These are phyloP conservation scores for Plasmodium sp. DNA, from an alignment of 169 alveolate genomes.

Conservation along the genomic window DNA sequence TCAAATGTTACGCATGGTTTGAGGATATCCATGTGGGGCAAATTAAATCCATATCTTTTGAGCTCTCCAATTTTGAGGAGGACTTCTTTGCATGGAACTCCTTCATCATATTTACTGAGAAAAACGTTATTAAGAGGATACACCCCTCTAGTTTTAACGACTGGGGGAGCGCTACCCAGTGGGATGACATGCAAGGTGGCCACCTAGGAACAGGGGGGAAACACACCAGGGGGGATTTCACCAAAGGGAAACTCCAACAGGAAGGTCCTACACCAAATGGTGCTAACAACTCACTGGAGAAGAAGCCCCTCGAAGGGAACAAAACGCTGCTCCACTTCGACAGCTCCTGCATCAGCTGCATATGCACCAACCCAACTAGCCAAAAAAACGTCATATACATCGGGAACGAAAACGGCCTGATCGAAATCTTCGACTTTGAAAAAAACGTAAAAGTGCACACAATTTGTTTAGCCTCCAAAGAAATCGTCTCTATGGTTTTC, in stretches of 20 bases:
- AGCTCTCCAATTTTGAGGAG: constrained; percentile 26
- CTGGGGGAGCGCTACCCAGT: neutral
- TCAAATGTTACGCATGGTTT: constrained; percentile 76
- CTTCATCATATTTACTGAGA: constrained; percentile 40
- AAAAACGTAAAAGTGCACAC: constrained; percentile 24
- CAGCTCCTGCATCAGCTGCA: constrained; percentile 27
- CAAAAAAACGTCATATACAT: constrained; percentile 33
- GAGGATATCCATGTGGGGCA: constrained; percentile 51
- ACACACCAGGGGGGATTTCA: neutral
- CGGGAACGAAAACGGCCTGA: constrained; percentile 51
- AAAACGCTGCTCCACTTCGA: constrained; percentile 33
- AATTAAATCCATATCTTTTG: constrained; percentile 63
- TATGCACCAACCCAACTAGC: constrained; percentile 28
- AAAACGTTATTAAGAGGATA: constrained; percentile 56
- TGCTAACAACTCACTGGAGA: neutral
- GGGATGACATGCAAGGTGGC: neutral
- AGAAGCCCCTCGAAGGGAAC: neutral
- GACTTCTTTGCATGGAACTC: constrained; percentile 71
- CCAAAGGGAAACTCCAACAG: neutral
- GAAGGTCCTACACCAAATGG: neutral
- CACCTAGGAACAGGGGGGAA: neutral
- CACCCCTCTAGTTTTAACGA: constrained; percentile 37
- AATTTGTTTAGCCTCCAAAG: constrained; percentile 19
- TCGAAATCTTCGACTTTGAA: constrained; percentile 65
- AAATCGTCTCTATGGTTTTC: constrained; percentile 41